Conservation (phyloP, 495 filamentous ascomycete species). For the Haplographium delicatum region DNA sequence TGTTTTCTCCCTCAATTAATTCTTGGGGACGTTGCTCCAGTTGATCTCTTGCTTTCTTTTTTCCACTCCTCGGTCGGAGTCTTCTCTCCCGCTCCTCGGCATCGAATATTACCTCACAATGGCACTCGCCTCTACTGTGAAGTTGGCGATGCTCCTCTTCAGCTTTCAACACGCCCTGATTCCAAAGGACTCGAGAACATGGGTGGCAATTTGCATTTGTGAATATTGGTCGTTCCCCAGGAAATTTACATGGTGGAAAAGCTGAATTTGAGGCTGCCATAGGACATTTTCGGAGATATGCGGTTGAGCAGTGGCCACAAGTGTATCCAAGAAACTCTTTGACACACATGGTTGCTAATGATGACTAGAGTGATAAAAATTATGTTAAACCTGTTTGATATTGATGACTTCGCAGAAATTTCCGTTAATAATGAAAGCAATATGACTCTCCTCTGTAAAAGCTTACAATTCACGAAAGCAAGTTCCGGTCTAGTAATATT, state of each 20-base stretch:
- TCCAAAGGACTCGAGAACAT: constrained; percentile 24
- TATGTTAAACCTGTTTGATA: no score
- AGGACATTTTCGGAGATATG: constrained; percentile 19
- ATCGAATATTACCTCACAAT: constrained; percentile 19
- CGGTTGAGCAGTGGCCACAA: constrained; percentile 25
- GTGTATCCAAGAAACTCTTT: constrained; percentile 22
- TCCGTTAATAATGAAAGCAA: no score
- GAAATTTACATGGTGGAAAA: constrained; percentile 20
- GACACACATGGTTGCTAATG: constrained; percentile 21
- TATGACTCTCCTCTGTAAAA: no score
- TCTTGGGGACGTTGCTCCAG: no score
- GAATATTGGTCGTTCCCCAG: constrained; percentile 16
- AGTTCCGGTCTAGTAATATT: no score
- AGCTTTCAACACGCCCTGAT: constrained; percentile 15
- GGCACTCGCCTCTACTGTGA: constrained; percentile 15
- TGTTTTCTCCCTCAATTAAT: no score
- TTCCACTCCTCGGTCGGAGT: neutral
- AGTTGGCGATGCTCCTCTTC: constrained; percentile 18
- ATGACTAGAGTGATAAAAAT: no score
- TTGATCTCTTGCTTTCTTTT: no score
- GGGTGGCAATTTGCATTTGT: constrained; percentile 17
- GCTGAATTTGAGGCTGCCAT: constrained; percentile 3
- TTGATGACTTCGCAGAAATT: no score
- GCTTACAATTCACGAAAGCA: no score
- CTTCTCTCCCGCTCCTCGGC: constrained; percentile 10